Conservation (phyloP, 192 early-diverging fungal genomes). For the Ambispora gerdemannii region DNA sequence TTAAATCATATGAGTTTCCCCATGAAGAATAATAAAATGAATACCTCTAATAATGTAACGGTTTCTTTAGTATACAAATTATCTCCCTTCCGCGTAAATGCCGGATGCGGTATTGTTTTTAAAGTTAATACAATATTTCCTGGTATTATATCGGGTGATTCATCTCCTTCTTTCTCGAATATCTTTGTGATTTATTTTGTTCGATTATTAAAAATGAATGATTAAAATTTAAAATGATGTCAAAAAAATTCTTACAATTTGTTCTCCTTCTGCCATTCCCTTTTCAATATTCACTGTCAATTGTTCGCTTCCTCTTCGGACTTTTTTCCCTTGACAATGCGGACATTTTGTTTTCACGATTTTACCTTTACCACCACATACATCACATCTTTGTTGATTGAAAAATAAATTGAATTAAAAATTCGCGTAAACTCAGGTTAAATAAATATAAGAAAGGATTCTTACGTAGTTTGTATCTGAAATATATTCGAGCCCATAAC, state of each 20-base stretch:
- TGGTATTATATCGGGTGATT: conserved; percentile 82
- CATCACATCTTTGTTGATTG: conserved; percentile 60
- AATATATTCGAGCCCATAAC: conserved; percentile 89
- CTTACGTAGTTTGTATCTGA: conserved; percentile 80
- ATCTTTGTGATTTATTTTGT: conserved; percentile 27
- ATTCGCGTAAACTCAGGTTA: not conserved
- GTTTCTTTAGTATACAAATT: conserved; percentile 73
- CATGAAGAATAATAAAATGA: not conserved
- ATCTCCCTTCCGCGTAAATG: conserved; percentile 73
- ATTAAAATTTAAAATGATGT: not conserved
- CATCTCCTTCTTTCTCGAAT: conserved; percentile 89
- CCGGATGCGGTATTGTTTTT: conserved; percentile 61
- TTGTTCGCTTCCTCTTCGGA: conserved; percentile 77
- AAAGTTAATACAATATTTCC: conserved; percentile 86
- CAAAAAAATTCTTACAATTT: conserved; percentile 42
- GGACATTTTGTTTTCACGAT: conserved; percentile 75
- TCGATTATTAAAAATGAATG: not conserved
- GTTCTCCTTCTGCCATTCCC: conserved; percentile 75
- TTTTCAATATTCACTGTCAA: conserved; percentile 76
- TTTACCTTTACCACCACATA: conserved; percentile 89
- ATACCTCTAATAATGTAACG: conserved; percentile 66
- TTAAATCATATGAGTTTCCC: not conserved
- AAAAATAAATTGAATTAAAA: conserved; percentile 6
- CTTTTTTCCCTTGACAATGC: conserved; percentile 80
- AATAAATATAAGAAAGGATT: not conserved